These are phyloP conservation scores for Colletotrichum tamarilloi DNA, from an alignment of 2,329 filamentous ascomycete species.

Conservation along the genomic window DNA sequence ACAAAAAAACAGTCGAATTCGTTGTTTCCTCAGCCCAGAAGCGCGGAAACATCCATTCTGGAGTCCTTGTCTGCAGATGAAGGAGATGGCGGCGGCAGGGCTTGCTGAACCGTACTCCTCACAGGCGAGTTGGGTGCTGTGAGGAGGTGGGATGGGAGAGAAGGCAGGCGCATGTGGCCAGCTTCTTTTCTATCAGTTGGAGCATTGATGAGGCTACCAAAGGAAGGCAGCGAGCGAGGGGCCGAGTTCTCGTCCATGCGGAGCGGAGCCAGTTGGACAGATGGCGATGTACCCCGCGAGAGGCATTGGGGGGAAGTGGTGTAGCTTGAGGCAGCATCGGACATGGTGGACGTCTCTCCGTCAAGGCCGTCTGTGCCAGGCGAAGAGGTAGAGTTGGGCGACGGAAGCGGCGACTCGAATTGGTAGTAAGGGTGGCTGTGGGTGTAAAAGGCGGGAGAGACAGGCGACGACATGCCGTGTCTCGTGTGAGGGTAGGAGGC, in stretches of 20 bases:
- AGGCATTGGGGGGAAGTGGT: conserved; percentile 65
- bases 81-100: conserved; percentile 32
- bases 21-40: conserved; percentile 12
- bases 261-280: conserved; percentile 55
- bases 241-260: conserved; percentile 34
- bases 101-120: conserved; percentile 3
- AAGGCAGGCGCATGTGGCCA: conserved; percentile 1
- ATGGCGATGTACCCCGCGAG: conserved; percentile 49
- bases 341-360: conserved; percentile 75
- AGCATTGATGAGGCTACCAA: conserved; percentile 38
- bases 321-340: conserved; percentile 73
- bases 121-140: conserved; percentile 50
- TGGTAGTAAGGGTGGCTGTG: conserved; percentile 39
- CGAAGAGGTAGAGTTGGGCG: conserved; percentile 53
- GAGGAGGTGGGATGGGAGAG: conserved; percentile 38
- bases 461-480: conserved; percentile 31
- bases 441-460: conserved; percentile 32
- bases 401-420: conserved; percentile 48
- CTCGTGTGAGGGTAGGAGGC: conserved; percentile 35
- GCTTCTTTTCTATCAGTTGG: conserved; percentile 30
- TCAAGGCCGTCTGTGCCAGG: conserved; percentile 69
- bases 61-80: conserved; percentile 36
- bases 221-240: conserved; percentile 42
- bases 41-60: conserved; percentile 30
- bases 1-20: neutral